Base-by-base conservation (phyloP, 2,329 filamentous ascomycete species). In the Lecanosticta acicola region DNA sequence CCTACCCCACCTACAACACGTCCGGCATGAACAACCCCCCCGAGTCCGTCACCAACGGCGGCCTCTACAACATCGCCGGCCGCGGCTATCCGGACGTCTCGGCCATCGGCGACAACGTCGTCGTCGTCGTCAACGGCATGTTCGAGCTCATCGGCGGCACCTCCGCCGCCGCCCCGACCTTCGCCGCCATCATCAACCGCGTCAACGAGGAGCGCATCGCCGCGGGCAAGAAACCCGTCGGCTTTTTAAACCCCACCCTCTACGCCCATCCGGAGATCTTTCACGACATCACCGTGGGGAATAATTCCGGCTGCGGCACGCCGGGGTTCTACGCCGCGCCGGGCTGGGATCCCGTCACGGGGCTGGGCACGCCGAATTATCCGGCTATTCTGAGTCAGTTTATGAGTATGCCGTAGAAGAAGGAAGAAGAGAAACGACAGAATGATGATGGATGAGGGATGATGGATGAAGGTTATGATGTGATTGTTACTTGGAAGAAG, bases 11-110 rank as follows among this genome's bases (percentile, higher is more conserved):
- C 49, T 59, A 63, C 46, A 73, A 78, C 52, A 77, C 73, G 3
- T 80, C 80, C 58, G 74, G 74, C 39, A 74, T 73, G 37, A 75
- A 19, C 46, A 44, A 48, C 46, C 44, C 44, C 17, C 38, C 44
- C 33, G 46, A 48, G 37, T 29, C 17, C 36, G 46, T 44, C 24
- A 48, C 41, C 14, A 32, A 40, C 4, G 46, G 46, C 19, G 69
- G 53, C 18, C 48, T 48, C 32, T 51, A 60, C 54, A 61, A 60
- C 51, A 43, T 46, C 39, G 43, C 24, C 41, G 58, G 58, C 16
- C 51, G 56, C 35, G 55, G 51, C 0, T 75, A 69, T 51, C 75
- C 75, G 0, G 75, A 78, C 44, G 51, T 66, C 41, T 50, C 48
- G 34, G 59, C 60, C 29, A 51, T 57, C 17, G 60, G 59, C 24